Conservation (phyloP, 139 green algal genomes). For the Micractinium conductrix region DNA sequence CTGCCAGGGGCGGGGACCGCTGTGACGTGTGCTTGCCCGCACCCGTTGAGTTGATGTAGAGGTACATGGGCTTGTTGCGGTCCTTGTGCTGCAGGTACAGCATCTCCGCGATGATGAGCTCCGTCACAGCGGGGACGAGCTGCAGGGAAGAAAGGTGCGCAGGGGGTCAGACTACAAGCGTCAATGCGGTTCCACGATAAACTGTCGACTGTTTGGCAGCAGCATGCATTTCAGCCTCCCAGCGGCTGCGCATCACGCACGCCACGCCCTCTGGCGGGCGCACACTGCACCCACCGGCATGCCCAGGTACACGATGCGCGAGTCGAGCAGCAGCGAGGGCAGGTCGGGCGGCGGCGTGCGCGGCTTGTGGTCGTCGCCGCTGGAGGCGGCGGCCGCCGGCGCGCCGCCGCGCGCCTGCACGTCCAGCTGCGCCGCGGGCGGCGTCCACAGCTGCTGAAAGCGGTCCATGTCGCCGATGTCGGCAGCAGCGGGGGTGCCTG, state of each 20-base stretch:
- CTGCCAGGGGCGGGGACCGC: too few species aligned
- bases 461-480: constrained; percentile 40
- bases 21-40: constrained; percentile 60
- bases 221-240: too few species aligned
- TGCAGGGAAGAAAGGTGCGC: constrained; percentile 45
- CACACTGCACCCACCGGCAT: constrained; percentile 96
- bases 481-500: constrained; percentile 4
- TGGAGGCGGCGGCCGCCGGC: constrained; percentile 42
- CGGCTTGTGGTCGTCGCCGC: constrained; percentile 56
- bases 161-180: too few species aligned
- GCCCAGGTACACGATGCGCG: constrained; percentile 97
- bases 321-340: constrained; percentile 95
- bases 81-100: constrained; percentile 97
- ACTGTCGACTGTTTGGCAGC: too few species aligned
- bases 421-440: constrained; percentile 18
- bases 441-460: constrained; percentile 46
- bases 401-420: constrained; percentile 31
- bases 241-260: too few species aligned
- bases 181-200: too few species aligned
- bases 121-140: constrained; percentile 97
- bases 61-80: constrained; percentile 75
- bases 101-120: constrained; percentile 98
- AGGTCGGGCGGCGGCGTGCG: constrained; percentile 92
- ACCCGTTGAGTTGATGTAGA: constrained; percentile 98
- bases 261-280: too few species aligned